Base-by-base conservation (phyloP, 768 basidiomycete species). In the Chalciporus piperatus region DNA sequence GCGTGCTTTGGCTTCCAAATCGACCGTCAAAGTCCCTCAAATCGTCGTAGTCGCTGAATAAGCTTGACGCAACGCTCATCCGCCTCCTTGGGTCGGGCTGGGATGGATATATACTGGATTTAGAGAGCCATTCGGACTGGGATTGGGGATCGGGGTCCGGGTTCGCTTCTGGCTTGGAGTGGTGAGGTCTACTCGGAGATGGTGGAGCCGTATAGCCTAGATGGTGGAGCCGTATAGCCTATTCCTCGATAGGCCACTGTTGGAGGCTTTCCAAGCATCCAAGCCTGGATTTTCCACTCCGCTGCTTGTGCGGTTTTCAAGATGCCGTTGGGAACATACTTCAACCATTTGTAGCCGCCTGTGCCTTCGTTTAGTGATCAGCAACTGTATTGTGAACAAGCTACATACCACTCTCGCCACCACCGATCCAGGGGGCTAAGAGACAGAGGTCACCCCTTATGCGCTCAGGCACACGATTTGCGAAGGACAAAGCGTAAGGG, bases 231-330 rank as follows among this genome's bases (percentile, higher is more conserved):
- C 39, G 83, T 83, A 63, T 88, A 92, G 17, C 89, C 92, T 62
- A 97, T 94, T 27, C 91, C 92, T 60, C 90, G 81, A 61, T 85
- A 92, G 1, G 87, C 78, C 38, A 92, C 76, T 2, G 86, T 84
- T 10, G 94, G 95, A 16, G 92, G 91, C 62, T 98, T 98, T 57
- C 96, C 97, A 27, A 99, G 81, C 85, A 92, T 91, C 91, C 95
- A 98, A 0, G 91, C 89, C 63, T 97, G 93, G 41, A 98, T 76
- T 68, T 89, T 92, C 94, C 94, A 98, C 64, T 99, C 96, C 0
- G 96, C 96, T 4, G 93, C 91, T 68, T 96, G 94, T 1, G 94
- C 96, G 0, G 94, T 94, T 74, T 90, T 93, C 56, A 99, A 76
- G 35, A 99, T 82, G 25, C 89, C 85, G 54, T 89, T 91, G 1